Conservation (phyloP, 257 asterid genomes). For the Capsicum rhomboideum region DNA sequence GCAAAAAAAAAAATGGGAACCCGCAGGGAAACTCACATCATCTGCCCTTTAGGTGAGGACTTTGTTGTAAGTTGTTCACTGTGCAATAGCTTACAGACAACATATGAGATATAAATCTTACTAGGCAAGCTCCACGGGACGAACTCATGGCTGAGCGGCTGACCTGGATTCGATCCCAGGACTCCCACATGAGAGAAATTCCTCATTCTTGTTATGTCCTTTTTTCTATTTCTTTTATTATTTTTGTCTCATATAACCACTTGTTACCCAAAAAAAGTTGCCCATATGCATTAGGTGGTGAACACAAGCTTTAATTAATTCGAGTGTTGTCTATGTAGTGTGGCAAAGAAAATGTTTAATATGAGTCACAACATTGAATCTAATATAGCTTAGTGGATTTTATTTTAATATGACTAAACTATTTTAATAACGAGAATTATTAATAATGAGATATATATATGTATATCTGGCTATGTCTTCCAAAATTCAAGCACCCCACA, state of each 20-base stretch:
- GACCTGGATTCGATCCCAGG: too few species aligned
- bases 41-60: too few species aligned
- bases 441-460: background rate
- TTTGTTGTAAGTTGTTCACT: too few species aligned
- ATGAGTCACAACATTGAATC: background rate
- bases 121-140: too few species aligned
- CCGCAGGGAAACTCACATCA: too few species aligned
- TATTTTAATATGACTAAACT: background rate
- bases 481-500: background rate
- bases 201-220: too few species aligned
- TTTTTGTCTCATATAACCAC: background rate
- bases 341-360: background rate
- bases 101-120: too few species aligned
- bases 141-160: too few species aligned
- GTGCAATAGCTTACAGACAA: too few species aligned
- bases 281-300: background rate
- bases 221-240: too few species aligned
- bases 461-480: background rate
- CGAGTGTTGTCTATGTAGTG: background rate
- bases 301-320: background rate
- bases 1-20: too few species aligned
- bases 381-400: background rate
- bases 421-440: background rate
- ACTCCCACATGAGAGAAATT: too few species aligned
- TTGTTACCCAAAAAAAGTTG: background rate